A percentile compares a stretch with the other conserved stretches of the same genome.
phyloP scores from a whole-genome alignment of 768 basidiomycete species.

The Pulveroboletus sp. region DNA sequence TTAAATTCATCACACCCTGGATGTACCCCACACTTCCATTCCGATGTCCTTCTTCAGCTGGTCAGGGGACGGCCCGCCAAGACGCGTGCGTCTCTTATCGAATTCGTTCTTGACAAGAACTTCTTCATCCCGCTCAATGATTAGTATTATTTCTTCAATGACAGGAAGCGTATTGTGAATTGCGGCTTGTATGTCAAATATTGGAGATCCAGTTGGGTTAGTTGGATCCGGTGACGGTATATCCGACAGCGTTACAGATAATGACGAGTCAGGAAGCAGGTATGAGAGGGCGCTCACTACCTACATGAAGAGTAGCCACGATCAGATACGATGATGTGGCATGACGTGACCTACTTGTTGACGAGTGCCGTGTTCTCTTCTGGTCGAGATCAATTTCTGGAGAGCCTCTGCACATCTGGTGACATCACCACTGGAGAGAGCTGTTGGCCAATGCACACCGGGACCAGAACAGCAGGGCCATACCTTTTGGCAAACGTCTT shows the following conservation, averaged over 20 bases:
- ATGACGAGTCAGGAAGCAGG: slow-evolving; percentile 69
- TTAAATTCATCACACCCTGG: slow-evolving; percentile 42
- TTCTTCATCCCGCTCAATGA: slow-evolving; percentile 63
- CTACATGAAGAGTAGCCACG: slow-evolving; percentile 34
- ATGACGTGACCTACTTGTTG: slow-evolving; percentile 42
- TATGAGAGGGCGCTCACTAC: slow-evolving; percentile 60
- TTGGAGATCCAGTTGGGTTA: slow-evolving; percentile 60
- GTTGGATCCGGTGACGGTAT: slow-evolving; percentile 77
- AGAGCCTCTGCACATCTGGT: slow-evolving; percentile 76
- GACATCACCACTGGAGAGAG: slow-evolving; percentile 57
- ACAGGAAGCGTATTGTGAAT: slow-evolving; percentile 67
- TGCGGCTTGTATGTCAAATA: slow-evolving; percentile 51
- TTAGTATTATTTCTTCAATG: slow-evolving; percentile 63
- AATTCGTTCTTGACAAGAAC: slow-evolving; percentile 59
- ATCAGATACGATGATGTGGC: neutral
- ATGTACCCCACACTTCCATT: slow-evolving; percentile 56
- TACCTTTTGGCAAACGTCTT: slow-evolving; percentile 57
- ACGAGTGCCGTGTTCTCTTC: slow-evolving; percentile 55
- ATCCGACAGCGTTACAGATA: slow-evolving; percentile 55
- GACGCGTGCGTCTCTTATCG: slow-evolving; percentile 68
- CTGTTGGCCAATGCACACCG: neutral
- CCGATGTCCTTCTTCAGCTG: slow-evolving; percentile 59
- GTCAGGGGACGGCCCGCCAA: slow-evolving; percentile 61
- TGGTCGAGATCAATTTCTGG: slow-evolving; percentile 68
- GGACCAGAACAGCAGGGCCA: slow-evolving; percentile 13